phyloP scores from a whole-genome alignment of 1,284 basidiomycete species.

The Ustilago trichophora region DNA sequence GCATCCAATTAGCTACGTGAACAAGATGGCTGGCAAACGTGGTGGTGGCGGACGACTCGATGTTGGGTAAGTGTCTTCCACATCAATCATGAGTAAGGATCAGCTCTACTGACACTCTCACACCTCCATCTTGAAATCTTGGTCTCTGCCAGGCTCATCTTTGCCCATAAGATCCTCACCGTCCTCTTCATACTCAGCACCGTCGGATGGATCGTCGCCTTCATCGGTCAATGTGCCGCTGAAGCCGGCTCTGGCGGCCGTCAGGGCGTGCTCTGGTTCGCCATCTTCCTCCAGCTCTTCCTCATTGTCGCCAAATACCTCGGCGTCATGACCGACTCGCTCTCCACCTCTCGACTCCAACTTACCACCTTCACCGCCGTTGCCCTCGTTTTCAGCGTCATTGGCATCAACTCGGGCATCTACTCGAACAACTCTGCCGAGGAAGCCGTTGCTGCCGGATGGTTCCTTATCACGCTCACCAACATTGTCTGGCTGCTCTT shows the following conservation, averaged over 20 bases:
- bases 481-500: constrained; percentile 90
- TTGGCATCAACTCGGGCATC: constrained; percentile 73
- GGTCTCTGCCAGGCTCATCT: constrained; percentile 71
- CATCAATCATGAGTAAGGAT: too few species aligned
- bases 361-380: constrained; percentile 86
- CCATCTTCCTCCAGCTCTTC: constrained; percentile 83
- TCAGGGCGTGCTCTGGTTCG: constrained; percentile 87
- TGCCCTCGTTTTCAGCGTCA: constrained; percentile 84
- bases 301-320: constrained; percentile 81
- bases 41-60: constrained; percentile 48
- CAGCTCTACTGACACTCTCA: constrained; percentile 1
- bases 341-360: constrained; percentile 83
- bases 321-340: constrained; percentile 83
- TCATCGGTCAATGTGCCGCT: constrained; percentile 74
- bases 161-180: constrained; percentile 88
- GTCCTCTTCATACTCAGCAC: constrained; percentile 83
- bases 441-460: constrained; percentile 85
- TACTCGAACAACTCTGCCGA: constrained; percentile 36
- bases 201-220: constrained; percentile 91
- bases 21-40: constrained; percentile 46
- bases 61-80: constrained; percentile 37
- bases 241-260: constrained; percentile 42
- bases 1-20: too few species aligned
- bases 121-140: not conserved
- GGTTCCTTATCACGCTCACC: constrained; percentile 88